A percentile compares a stretch with the other conserved stretches of the same genome.
Conservation (phyloP, 805 yeast species). For the Saccharomycopsis babjevae region DNA sequence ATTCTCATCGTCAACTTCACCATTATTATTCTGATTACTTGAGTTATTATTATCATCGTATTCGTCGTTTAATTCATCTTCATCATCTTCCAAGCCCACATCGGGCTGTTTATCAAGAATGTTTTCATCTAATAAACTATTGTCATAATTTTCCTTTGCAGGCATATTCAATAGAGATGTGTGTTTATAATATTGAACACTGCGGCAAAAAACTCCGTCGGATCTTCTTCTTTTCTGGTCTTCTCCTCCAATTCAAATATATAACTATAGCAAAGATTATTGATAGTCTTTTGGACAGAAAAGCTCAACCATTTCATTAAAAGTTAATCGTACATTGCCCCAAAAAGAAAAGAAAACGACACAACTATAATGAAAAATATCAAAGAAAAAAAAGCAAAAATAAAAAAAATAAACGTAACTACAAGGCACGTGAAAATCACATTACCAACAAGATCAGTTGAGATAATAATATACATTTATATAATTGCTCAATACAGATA, state of each 20-base stretch:
- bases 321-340: too few species aligned
- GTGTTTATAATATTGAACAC: neutral
- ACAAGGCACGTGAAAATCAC: neutral
- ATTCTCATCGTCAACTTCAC: slow-evolving; percentile 7
- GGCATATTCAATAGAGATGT: neutral
- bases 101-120: slow-evolving; percentile 28
- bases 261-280: too few species aligned
- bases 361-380: neutral
- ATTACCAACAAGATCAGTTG: neutral
- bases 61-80: slow-evolving; percentile 30
- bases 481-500: neutral
- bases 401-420: neutral
- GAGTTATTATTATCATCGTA: slow-evolving; percentile 34
- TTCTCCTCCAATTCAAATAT: too few species aligned
- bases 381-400: neutral
- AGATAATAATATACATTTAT: too few species aligned
- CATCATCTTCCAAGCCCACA: slow-evolving; percentile 33
- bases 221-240: too few species aligned
- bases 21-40: slow-evolving; percentile 15
- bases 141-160: slow-evolving; percentile 3
- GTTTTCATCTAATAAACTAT: slow-evolving; percentile 17
- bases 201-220: neutral
- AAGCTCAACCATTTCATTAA: too few species aligned
- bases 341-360: neutral
- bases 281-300: too few species aligned